phyloP scores from a whole-genome alignment of 371 early-diverging fungal genomes.

The Zychaea mexicana region DNA sequence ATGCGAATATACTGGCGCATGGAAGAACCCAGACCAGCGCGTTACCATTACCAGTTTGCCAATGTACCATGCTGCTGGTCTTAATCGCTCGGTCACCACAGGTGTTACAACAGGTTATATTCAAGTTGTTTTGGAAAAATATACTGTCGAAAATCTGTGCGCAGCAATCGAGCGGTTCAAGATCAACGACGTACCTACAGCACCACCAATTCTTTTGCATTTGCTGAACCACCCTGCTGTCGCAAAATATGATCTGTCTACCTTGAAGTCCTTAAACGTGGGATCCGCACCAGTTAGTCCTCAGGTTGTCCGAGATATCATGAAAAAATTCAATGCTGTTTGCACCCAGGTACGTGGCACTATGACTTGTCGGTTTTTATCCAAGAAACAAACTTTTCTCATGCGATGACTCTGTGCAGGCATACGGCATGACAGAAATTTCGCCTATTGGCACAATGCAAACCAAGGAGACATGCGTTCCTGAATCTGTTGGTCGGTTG shows the following conservation, averaged over 20 bases:
- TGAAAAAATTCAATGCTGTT: not conserved
- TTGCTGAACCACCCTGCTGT: constrained; percentile 71
- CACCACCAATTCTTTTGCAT: constrained; percentile 77
- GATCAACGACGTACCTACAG: constrained; percentile 73
- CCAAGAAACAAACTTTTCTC: not conserved
- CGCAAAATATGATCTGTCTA: constrained; percentile 65
- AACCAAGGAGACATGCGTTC: constrained; percentile 10
- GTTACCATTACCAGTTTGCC: constrained; percentile 5
- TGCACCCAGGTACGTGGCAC: not conserved
- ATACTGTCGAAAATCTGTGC: constrained; percentile 62
- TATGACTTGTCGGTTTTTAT: not conserved
- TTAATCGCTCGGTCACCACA: not conserved
- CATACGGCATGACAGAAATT: constrained; percentile 79
- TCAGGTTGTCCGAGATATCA: constrained; percentile 43
- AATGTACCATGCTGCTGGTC: constrained; percentile 7
- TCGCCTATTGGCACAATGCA: constrained; percentile 34
- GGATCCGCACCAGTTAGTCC: constrained; percentile 86
- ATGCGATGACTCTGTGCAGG: constrained; percentile 40
- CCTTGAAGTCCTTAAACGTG: constrained; percentile 59
- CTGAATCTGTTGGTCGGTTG: constrained; percentile 66
- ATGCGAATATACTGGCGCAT: not conserved
- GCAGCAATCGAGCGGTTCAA: constrained; percentile 64
- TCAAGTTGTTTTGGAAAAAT: constrained; percentile 63
- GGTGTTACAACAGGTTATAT: not conserved
- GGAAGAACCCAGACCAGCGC: not conserved